Conservation (phyloP, 2,329 filamentous ascomycete species). For the Raffaelea arxii region DNA sequence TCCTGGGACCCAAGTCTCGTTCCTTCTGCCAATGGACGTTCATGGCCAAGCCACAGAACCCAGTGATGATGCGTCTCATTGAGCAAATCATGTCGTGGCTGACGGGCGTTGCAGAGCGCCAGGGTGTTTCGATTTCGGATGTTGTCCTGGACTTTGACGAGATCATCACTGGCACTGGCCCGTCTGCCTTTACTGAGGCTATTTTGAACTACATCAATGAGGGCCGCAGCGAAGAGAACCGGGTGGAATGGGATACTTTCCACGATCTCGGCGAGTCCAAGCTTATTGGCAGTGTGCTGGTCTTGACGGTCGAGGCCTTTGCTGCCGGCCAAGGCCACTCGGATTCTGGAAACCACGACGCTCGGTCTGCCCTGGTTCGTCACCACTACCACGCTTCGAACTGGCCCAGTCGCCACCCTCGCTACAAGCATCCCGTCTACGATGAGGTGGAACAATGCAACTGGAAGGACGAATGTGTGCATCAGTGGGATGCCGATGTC, state of each 20-base stretch:
- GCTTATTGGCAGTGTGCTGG: constrained; percentile 52
- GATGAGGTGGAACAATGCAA: constrained; percentile 64
- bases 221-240: constrained; percentile 24
- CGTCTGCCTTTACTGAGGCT: constrained; percentile 58
- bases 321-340: constrained; percentile 66
- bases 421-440: constrained; percentile 58
- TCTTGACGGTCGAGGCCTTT: constrained; percentile 62
- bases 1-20: constrained; percentile 56
- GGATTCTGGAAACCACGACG: constrained; percentile 60
- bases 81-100: constrained; percentile 62
- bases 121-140: constrained; percentile 48
- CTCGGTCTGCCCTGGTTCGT: constrained; percentile 56
- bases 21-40: constrained; percentile 73
- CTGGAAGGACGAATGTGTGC: constrained; percentile 56
- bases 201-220: constrained; percentile 55
- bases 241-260: constrained; percentile 53
- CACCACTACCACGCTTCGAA: constrained; percentile 68
- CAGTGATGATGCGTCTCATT: constrained; percentile 58
- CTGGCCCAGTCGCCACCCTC: constrained; percentile 58
- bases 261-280: constrained; percentile 58
- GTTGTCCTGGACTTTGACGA: constrained; percentile 63
- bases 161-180: constrained; percentile 63
- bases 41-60: constrained; percentile 56
- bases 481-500: constrained; percentile 55
- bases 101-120: constrained; percentile 45